phyloP scores from a whole-genome alignment of 2,329 filamentous ascomycete species.

The Penicillium sp. region DNA sequence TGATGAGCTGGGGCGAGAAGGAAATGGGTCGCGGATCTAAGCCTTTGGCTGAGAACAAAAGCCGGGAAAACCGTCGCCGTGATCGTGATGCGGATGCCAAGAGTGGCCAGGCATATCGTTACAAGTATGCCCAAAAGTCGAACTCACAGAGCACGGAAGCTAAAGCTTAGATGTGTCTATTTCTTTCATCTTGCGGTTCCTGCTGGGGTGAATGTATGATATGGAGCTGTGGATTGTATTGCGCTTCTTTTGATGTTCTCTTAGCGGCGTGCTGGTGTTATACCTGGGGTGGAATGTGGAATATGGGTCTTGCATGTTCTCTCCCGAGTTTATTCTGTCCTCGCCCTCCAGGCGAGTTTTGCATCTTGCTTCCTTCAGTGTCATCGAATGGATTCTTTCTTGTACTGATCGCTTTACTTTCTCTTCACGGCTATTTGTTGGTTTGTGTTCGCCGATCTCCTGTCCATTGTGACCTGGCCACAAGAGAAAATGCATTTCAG shows the following conservation, averaged over 20 bases:
- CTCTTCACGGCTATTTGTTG: not conserved
- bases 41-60: slow-evolving; percentile 10
- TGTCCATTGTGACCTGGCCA: too few species aligned
- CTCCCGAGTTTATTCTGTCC: not conserved
- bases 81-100: slow-evolving; percentile 19
- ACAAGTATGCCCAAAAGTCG: slow-evolving; percentile 34
- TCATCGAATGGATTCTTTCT: not conserved
- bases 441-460: too few species aligned
- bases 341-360: not conserved
- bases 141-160: slow-evolving; percentile 17
- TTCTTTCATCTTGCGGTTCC: not conserved
- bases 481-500: too few species aligned
- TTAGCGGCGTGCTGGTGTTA: not conserved
- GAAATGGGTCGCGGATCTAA: slow-evolving; percentile 33
- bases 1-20: slow-evolving; percentile 44
- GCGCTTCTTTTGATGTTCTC: not conserved
- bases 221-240: not conserved
- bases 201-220: slow-evolving; percentile 2
- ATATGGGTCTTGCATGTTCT: slow-evolving; percentile 1
- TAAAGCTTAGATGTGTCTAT: slow-evolving; percentile 9
- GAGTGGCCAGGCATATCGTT: slow-evolving; percentile 39
- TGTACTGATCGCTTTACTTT: not conserved
- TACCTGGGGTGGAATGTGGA: not conserved
- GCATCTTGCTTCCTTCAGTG: not conserved
- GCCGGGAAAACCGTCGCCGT: slow-evolving; percentile 26